Conservation (phyloP, 129 eudicot genomes). For the Smallanthus sonchifolius region DNA sequence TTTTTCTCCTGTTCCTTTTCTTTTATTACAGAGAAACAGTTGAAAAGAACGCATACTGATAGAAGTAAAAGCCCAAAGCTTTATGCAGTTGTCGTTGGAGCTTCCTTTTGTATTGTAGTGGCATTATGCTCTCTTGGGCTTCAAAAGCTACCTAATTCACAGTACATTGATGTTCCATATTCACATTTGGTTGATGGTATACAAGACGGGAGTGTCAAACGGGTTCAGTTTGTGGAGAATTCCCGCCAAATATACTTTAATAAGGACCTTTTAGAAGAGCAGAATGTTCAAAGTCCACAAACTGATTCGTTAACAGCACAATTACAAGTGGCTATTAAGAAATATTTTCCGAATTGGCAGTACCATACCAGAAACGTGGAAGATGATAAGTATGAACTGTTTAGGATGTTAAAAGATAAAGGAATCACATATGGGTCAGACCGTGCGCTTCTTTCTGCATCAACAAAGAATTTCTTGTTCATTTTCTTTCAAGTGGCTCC, state of each 20-base stretch:
- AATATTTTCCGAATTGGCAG: constrained; percentile 24
- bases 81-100: constrained; percentile 25
- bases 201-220: constrained; percentile 31
- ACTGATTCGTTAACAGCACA: constrained; percentile 11
- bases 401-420: constrained; percentile 27
- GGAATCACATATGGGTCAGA: constrained; percentile 33
- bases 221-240: constrained; percentile 37
- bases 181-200: constrained; percentile 30
- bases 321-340: constrained; percentile 5
- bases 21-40: constrained; percentile 14
- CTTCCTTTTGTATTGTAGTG: constrained; percentile 16
- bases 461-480: constrained; percentile 26
- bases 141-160: constrained; percentile 21
- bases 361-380: constrained; percentile 33
- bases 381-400: constrained; percentile 33
- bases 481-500: constrained; percentile 37
- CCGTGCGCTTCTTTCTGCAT: constrained; percentile 28
- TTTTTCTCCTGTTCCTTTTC: background rate
- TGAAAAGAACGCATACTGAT: constrained; percentile 6
- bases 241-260: constrained; percentile 37
- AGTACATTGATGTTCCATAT: constrained; percentile 28
- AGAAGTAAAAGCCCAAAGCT: constrained; percentile 2
- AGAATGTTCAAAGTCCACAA: constrained; percentile 11
- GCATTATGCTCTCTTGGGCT: constrained; percentile 28
- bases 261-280: constrained; percentile 13